phyloP scores from a whole-genome alignment of 2,329 filamentous ascomycete species.

The Aspergillus sp. region DNA sequence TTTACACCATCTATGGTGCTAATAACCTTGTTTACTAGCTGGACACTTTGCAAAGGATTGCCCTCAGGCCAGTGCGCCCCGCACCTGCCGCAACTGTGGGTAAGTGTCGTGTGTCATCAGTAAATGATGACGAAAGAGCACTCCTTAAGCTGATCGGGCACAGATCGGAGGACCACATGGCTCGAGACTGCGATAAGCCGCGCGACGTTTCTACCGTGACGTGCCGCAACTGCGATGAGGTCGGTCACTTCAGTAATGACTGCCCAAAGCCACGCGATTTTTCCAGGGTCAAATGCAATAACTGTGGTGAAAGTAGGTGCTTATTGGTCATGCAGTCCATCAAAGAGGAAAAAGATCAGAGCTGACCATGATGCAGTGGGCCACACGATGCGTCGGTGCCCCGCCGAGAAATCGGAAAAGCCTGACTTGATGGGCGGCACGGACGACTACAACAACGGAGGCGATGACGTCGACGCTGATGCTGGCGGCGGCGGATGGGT shows the following conservation, averaged over 20 bases:
- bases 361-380: slow-evolving; percentile 28
- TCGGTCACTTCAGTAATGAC: slow-evolving; percentile 39
- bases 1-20: not conserved
- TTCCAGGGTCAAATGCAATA: slow-evolving; percentile 39
- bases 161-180: slow-evolving; percentile 37
- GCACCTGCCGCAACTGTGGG: slow-evolving; percentile 42
- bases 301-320: slow-evolving; percentile 38
- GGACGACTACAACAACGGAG: not conserved
- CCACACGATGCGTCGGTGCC: slow-evolving; percentile 37
- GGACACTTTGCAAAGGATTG: slow-evolving; percentile 45
- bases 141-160: slow-evolving; percentile 9
- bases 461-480: slow-evolving; percentile 8
- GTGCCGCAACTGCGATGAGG: slow-evolving; percentile 42
- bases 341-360: not conserved
- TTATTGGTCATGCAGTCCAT: not conserved
- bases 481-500: slow-evolving; percentile 5
- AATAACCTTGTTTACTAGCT: slow-evolving; percentile 17
- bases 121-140: not conserved
- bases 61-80: slow-evolving; percentile 27
- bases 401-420: slow-evolving; percentile 15
- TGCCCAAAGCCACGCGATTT: slow-evolving; percentile 39
- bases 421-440: slow-evolving; percentile 1
- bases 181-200: slow-evolving; percentile 38
- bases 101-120: slow-evolving; percentile 14
- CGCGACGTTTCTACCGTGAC: slow-evolving; percentile 34